Evolutionary conservation across 2,329 filamentous ascomycete species (phyloP).

Genomic region (Nemania diffusa): DNA sequence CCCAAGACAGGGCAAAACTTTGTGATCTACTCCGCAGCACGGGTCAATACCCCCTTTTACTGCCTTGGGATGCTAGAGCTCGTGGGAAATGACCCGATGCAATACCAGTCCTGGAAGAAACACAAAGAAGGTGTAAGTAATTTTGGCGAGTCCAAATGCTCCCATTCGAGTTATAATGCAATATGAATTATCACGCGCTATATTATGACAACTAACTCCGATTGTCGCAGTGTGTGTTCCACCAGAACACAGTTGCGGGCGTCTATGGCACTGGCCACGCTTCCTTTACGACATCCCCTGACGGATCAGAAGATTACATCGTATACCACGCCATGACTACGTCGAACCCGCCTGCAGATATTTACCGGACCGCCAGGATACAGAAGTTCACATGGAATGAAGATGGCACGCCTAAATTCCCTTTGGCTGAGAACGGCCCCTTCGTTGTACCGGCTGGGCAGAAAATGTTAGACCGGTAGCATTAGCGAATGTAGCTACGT

Average conservation of each 20-base stretch:
- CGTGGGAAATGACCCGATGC: slow-evolving; percentile 51
- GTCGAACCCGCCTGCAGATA: slow-evolving; percentile 46
- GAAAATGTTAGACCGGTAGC: slow-evolving; percentile 34
- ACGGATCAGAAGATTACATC: slow-evolving; percentile 49
- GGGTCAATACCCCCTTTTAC: slow-evolving; percentile 53
- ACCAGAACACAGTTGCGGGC: slow-evolving; percentile 49
- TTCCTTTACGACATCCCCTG: slow-evolving; percentile 50
- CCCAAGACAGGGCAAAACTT: slow-evolving; percentile 52
- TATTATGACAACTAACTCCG: background rate
- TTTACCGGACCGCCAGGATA: slow-evolving; percentile 50
- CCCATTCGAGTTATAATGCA: too few relatives aligned
- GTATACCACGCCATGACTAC: slow-evolving; percentile 53
- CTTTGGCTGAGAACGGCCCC: slow-evolving; percentile 50
- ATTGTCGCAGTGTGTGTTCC: slow-evolving; percentile 47
- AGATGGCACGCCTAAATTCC: slow-evolving; percentile 50
- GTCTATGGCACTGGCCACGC: slow-evolving; percentile 52
- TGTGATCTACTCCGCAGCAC: slow-evolving; percentile 52
- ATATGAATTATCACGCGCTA: background rate
- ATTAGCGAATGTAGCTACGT: background rate
- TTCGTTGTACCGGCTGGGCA: slow-evolving; percentile 49
- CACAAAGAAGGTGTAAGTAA: slow-evolving; percentile 43
- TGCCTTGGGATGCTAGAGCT: slow-evolving; percentile 53
- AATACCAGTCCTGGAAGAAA: slow-evolving; percentile 52
- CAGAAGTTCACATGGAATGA: slow-evolving; percentile 52
- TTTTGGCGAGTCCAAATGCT: background rate